A percentile compares a stretch with the other conserved stretches of the same genome.
These are phyloP conservation scores for Microcos paniculata DNA, from an alignment of 345 rosid species.

Conservation along the genomic window DNA sequence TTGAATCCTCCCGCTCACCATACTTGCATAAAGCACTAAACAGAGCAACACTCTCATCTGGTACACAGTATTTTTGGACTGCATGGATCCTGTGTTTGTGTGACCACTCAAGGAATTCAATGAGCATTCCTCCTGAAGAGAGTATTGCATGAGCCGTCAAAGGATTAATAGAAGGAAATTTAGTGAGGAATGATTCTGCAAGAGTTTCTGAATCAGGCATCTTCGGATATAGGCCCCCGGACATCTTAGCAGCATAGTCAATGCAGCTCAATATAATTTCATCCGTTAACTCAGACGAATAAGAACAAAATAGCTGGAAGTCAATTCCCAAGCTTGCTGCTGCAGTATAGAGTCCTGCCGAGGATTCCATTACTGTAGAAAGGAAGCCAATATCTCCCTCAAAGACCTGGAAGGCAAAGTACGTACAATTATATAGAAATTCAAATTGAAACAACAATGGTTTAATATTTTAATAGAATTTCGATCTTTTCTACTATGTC, in stretches of 20 bases:
- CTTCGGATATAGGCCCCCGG: constrained; percentile 46
- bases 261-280: constrained; percentile 73
- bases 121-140: constrained; percentile 57
- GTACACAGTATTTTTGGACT: constrained; percentile 52
- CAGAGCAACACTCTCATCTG: constrained; percentile 69
- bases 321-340: constrained; percentile 91
- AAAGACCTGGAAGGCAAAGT: constrained; percentile 46
- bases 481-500: neutral
- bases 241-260: constrained; percentile 39
- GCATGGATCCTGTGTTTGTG: constrained; percentile 50
- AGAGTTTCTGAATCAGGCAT: constrained; percentile 88
- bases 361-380: constrained; percentile 61
- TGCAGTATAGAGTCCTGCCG: constrained; percentile 85
- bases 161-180: constrained; percentile 88
- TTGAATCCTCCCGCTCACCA: constrained; percentile 90
- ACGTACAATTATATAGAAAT: neutral
- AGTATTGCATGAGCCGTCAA: constrained; percentile 80
- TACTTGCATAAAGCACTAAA: constrained; percentile 67
- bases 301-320: constrained; percentile 79
- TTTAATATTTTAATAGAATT: neutral
- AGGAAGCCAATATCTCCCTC: constrained; percentile 63
- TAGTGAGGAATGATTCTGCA: constrained; percentile 86
- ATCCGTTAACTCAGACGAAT: constrained; percentile 69
- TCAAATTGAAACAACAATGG: neutral
- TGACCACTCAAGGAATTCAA: constrained; percentile 67